phyloP scores from a whole-genome alignment of 1,139 yeast genomes.

The Yamadazyma diospyri region DNA sequence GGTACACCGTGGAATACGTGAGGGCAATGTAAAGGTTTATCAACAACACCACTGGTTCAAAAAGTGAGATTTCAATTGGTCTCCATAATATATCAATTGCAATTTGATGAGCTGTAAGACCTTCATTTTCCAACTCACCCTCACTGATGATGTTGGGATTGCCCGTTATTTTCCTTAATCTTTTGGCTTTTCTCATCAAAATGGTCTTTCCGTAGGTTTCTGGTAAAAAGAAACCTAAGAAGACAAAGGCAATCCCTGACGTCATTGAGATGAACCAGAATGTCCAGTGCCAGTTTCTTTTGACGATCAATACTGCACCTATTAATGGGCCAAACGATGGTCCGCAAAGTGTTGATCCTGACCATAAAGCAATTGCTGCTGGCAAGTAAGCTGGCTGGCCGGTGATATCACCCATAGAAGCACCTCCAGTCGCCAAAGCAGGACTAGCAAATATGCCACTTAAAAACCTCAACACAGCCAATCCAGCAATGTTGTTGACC shows the following conservation, averaged over 20 bases:
- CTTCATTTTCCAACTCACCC: conserved; percentile 24
- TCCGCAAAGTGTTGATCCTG: conserved; percentile 27
- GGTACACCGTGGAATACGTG: not conserved
- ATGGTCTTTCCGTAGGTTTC: conserved; percentile 49
- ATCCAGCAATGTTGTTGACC: conserved; percentile 25
- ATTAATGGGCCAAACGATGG: conserved; percentile 32
- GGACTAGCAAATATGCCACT: conserved; percentile 35
- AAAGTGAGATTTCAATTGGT: not conserved
- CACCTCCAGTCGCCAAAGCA: conserved; percentile 36
- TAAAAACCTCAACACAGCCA: conserved; percentile 29
- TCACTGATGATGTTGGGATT: conserved; percentile 35
- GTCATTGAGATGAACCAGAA: conserved; percentile 42
- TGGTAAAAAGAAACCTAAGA: conserved; percentile 39
- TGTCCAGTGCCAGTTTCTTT: conserved; percentile 40
- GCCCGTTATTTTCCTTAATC: conserved; percentile 46
- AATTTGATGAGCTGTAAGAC: conserved; percentile 17
- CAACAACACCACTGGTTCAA: not conserved
- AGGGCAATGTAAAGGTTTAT: not conserved
- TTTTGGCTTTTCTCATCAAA: conserved; percentile 41
- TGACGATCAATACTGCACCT: conserved; percentile 24
- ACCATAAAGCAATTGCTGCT: conserved; percentile 26
- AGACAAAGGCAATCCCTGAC: conserved; percentile 27
- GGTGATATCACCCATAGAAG: conserved; percentile 28
- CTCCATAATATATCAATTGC: conserved; percentile 4
- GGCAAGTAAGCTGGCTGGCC: conserved; percentile 21